Evolutionary conservation across 192 early-diverging fungal genomes (phyloP), one percentile per base, ranked within the genome.

Genomic region (Kickxella alabastrina): DNA sequence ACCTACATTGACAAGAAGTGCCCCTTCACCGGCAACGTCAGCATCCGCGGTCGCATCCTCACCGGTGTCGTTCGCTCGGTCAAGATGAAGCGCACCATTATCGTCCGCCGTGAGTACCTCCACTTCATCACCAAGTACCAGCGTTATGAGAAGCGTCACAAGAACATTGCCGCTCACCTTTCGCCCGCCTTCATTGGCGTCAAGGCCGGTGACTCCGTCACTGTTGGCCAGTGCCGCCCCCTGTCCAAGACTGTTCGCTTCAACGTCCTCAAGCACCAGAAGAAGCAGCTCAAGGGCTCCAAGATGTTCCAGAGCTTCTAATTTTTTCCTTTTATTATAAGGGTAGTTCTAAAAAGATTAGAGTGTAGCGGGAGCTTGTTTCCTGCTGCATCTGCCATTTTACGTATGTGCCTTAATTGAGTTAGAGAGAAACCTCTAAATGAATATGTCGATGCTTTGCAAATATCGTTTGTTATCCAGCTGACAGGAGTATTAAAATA

Each of bases 61-160:
- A 87, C 85, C 44, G 96, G 96, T 68, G 83, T 87, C 52, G 91
- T 99, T 50, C 71, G 82, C 54, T 93, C 92, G 61, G 87, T 79
- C 83, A 97, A 96, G 87, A 99, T 99, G 96, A 95, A 97, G 84
- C 85, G 93, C 76, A 99, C 96, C 77, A 85, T 99, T 78, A 83
- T 95, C 74, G 82, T 99, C 75, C 93, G 96, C 68, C 85, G 96
- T 75, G 93, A 99, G 79, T 99, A 99, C 91, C 85, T 99, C 58
- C 96, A 99, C 89, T 99, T 88, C 83, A 86, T 99, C 73, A 84
- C 88, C 79, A 99, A 99, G 85, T 99, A 99, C 91, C 91, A 96
- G 85, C 92, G 96, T 90, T 99, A 95, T 81, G 96, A 99, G 87
- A 99, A 96, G 88, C 86, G 96, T 61, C 96, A 99, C 89, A 96